A percentile compares a stretch with the other conserved stretches of the same genome.
Evolutionary conservation across 2,329 filamentous ascomycete species (phyloP).

Genomic region (Phialophora tarda): DNA sequence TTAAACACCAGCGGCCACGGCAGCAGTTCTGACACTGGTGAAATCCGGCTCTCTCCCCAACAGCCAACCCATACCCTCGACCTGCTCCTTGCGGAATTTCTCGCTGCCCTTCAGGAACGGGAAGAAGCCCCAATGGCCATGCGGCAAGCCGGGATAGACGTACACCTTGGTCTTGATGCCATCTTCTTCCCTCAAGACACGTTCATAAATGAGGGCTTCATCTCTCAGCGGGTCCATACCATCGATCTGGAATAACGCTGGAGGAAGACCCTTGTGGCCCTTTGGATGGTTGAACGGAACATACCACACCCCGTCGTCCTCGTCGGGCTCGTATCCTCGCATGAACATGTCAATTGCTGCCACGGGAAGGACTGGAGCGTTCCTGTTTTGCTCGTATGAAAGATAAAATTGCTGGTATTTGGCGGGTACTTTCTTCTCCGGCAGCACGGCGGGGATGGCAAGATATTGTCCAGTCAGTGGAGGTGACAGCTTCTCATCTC

Average conservation of each 20-base stretch:
- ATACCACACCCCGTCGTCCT: conserved; percentile 33
- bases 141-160: conserved; percentile 45
- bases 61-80: conserved; percentile 37
- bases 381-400: conserved; percentile 50
- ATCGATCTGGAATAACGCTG: conserved; percentile 41
- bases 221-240: conserved; percentile 42
- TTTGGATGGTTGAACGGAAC: conserved; percentile 34
- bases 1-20: conserved; percentile 28
- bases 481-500: conserved; percentile 46
- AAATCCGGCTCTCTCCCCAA: conserved; percentile 34
- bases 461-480: conserved; percentile 57
- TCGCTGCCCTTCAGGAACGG: conserved; percentile 39
- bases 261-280: conserved; percentile 42
- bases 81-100: conserved; percentile 40
- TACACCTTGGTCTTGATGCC: conserved; percentile 42
- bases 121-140: conserved; percentile 43
- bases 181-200: conserved; percentile 36
- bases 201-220: conserved; percentile 41
- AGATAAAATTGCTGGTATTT: conserved; percentile 45
- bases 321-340: conserved; percentile 35
- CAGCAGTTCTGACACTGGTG: conserved; percentile 24
- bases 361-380: conserved; percentile 46
- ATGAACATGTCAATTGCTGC: conserved; percentile 41
- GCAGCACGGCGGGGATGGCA: conserved; percentile 49
- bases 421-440: conserved; percentile 44